Base-by-base conservation (phyloP, 441 rosid genomes). In the Sinapis alba region DNA sequence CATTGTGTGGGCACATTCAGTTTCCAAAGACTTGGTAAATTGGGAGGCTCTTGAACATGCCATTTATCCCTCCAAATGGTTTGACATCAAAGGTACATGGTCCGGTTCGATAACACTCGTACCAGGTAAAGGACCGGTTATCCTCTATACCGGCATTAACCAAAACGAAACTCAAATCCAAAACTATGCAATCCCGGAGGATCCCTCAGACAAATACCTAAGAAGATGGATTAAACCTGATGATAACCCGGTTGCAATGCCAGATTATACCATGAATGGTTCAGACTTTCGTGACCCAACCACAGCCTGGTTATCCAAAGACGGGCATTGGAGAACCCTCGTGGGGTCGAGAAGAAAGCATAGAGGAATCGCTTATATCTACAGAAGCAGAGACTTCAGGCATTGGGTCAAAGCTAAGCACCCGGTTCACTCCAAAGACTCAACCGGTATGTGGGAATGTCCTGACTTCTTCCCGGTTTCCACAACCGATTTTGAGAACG, bases 1-100 rank as follows among this genome's bases (percentile, higher is more conserved):
- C 78, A 93, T 93, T 6, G 86, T 95, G 0, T 95, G 99, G 99
- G 99, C 97, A 1, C 99, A 95, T 79, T 93, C 97, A 0, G 88
- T 91, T 0, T 95, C 99, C 0, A 90, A 62, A 63, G 99, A 95
- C 74, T 72, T 95, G 71, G 69, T 95, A 60, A 93, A 87, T 23
- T 95, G 98, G 99, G 47, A 74, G 51, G 81, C 93, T 2, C 86
- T 95, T 1, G 88, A 89, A 32, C 86, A 78, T 1, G 97, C 99
- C 0, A 68, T 95, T 6, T 82, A 71, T 63, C 96, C 99, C 0
- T 78, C 97, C 1, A 82, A 90, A 76, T 83, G 83, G 68, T 96
- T 89, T 8, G 99, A 96, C 62, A 74, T 83, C 1, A 79, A 85
- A 2, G 98, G 99, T 0, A 85, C 91, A 47, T 96, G 98, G 99